These are phyloP conservation scores for Amanita pallidorosea DNA, from an alignment of 768 basidiomycete species.

Conservation along the genomic window DNA sequence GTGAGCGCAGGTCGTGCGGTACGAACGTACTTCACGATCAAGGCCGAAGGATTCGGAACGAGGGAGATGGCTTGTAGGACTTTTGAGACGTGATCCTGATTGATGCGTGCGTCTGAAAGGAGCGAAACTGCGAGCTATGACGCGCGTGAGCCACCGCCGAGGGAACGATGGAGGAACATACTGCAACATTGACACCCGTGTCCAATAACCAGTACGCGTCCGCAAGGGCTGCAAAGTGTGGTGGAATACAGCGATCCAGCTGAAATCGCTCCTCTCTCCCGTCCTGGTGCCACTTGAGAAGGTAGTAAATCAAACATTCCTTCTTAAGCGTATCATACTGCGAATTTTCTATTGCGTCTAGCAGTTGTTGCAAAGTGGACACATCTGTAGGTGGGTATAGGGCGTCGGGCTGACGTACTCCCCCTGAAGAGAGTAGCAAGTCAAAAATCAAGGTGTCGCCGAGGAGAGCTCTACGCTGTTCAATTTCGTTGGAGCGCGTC, in stretches of 20 bases:
- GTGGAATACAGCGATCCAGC: constrained; percentile 50
- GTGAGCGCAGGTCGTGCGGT: constrained; percentile 64
- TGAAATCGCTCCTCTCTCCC: constrained; percentile 42
- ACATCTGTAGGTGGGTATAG: constrained; percentile 61
- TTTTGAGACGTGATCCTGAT: constrained; percentile 70
- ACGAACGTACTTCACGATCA: constrained; percentile 65
- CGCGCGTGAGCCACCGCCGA: neutral
- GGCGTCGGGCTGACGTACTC: constrained; percentile 44
- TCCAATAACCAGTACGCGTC: constrained; percentile 84
- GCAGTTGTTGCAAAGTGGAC: constrained; percentile 39
- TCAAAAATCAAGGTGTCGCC: constrained; percentile 64
- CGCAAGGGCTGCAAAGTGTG: constrained; percentile 65
- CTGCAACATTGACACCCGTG: constrained; percentile 50
- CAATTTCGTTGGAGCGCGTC: constrained; percentile 44
- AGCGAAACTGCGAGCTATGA: constrained; percentile 57
- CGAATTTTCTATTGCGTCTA: constrained; percentile 50
- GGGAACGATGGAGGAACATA: constrained; percentile 22
- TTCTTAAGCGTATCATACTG: constrained; percentile 69
- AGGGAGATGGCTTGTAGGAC: constrained; percentile 57
- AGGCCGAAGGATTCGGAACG: constrained; percentile 33
- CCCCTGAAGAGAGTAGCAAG: constrained; percentile 55
- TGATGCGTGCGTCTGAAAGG: constrained; percentile 64
- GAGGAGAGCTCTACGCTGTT: constrained; percentile 49
- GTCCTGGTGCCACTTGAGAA: constrained; percentile 73
- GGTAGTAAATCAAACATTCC: constrained; percentile 70